These are phyloP conservation scores for Pugionium dolabratum DNA, from an alignment of 345 rosid genomes.

Conservation along the genomic window DNA sequence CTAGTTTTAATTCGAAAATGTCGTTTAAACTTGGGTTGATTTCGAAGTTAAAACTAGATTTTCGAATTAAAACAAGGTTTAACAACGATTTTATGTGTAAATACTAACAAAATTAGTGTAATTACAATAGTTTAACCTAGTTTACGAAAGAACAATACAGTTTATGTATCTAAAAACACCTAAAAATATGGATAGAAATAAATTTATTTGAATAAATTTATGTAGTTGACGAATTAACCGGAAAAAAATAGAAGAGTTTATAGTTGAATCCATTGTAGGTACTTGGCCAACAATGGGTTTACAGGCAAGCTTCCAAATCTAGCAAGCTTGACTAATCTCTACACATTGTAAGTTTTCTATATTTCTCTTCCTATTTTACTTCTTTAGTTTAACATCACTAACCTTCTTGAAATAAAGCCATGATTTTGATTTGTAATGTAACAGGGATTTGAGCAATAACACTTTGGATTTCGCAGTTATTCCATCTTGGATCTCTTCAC, in stretches of 20 bases:
- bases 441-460: conserved; percentile 87
- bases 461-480: conserved; percentile 49
- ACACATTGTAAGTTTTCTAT: conserved; percentile 59
- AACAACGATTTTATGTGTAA: too few relatives aligned
- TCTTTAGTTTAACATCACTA: background rate
- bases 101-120: too few relatives aligned
- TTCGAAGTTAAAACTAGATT: too few relatives aligned
- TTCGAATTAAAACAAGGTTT: too few relatives aligned
- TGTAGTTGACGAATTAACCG: too few relatives aligned
- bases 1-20: too few relatives aligned
- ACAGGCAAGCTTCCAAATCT: conserved; percentile 68
- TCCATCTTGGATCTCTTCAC: conserved; percentile 62
- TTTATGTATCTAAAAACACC: too few relatives aligned
- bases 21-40: too few relatives aligned
- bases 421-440: background rate
- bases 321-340: conserved; percentile 51
- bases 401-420: background rate
- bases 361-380: background rate
- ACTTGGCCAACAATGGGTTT: conserved; percentile 66
- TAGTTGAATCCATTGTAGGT: conserved; percentile 48
- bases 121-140: too few relatives aligned
- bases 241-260: background rate
- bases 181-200: too few relatives aligned
- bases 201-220: too few relatives aligned
- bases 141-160: too few relatives aligned